These are phyloP conservation scores for Groenewaldozyma salmanticensis DNA, from an alignment of 805 yeast genomes.

Conservation along the genomic window DNA sequence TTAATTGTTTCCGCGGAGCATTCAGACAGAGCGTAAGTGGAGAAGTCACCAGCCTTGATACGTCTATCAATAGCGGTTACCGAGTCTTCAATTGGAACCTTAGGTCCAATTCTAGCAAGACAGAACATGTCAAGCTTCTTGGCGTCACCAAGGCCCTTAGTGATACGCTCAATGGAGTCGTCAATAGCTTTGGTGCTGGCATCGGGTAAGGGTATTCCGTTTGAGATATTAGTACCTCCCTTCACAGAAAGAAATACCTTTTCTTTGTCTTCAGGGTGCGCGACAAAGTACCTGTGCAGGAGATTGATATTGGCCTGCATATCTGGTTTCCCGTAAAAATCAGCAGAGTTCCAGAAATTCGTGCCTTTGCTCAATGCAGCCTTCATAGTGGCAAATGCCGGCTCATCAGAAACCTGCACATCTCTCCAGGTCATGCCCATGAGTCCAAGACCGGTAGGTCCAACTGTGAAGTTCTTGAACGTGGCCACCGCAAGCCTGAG, in stretches of 20 bases:
- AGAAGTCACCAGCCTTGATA: slow-evolving; percentile 54
- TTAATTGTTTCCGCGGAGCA: slow-evolving; percentile 51
- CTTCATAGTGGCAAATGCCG: slow-evolving; percentile 45
- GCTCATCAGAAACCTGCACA: slow-evolving; percentile 38
- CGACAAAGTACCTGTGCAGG: slow-evolving; percentile 47
- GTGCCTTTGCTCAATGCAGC: slow-evolving; percentile 42
- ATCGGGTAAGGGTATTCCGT: slow-evolving; percentile 30
- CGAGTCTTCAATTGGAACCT: slow-evolving; percentile 48
- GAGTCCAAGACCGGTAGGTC: slow-evolving; percentile 54
- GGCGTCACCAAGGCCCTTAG: slow-evolving; percentile 15
- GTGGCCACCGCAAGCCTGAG: background rate
- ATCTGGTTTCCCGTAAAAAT: slow-evolving; percentile 56
- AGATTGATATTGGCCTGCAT: slow-evolving; percentile 44
- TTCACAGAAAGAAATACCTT: slow-evolving; percentile 57
- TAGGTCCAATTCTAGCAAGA: slow-evolving; percentile 52
- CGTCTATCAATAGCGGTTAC: slow-evolving; percentile 43
- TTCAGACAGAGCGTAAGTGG: slow-evolving; percentile 69
- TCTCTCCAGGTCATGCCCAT: slow-evolving; percentile 75
- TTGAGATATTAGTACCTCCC: slow-evolving; percentile 42
- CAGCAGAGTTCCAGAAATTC: slow-evolving; percentile 61
- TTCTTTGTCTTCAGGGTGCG: slow-evolving; percentile 45
- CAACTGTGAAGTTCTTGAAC: slow-evolving; percentile 3
- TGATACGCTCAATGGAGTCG: slow-evolving; percentile 22
- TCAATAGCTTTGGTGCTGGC: slow-evolving; percentile 40
- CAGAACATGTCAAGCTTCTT: slow-evolving; percentile 46